phyloP scores from a whole-genome alignment of 306 rosid species.

The Alnus glutinosa region DNA sequence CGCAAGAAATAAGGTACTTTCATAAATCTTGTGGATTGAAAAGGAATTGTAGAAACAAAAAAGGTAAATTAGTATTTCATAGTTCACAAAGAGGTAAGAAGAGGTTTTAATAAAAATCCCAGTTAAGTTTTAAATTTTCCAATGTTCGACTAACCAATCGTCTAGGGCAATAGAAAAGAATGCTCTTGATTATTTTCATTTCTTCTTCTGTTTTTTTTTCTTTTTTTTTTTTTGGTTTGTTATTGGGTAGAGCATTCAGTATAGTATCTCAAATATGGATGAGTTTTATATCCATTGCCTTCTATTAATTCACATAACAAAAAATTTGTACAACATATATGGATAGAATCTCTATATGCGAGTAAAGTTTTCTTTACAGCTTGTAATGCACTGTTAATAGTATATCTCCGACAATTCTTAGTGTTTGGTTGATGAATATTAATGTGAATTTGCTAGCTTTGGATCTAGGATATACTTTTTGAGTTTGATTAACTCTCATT shows the following conservation, averaged over 20 bases:
- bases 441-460: not conserved
- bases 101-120: no score
- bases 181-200: no score
- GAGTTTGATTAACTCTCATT: not conserved
- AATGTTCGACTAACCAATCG: no score
- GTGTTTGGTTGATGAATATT: not conserved
- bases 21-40: not conserved
- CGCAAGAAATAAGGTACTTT: constrained; percentile 68
- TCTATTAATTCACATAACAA: not conserved
- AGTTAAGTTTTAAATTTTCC: no score
- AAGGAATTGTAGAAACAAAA: not conserved
- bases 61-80: not conserved
- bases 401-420: not conserved
- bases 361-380: no score
- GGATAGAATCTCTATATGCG: not conserved
- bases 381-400: not conserved
- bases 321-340: not conserved
- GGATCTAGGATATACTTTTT: not conserved
- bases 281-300: not conserved
- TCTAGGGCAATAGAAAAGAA: no score
- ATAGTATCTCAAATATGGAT: not conserved
- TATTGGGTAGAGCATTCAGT: no score
- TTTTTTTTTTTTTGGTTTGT: no score
- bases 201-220: no score
- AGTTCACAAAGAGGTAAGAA: not conserved